Percentiles rank a stretch among this genome's conserved stretches.
phyloP scores from a whole-genome alignment of 371 early-diverging fungal species.

The Apophysomyces variabilis region DNA sequence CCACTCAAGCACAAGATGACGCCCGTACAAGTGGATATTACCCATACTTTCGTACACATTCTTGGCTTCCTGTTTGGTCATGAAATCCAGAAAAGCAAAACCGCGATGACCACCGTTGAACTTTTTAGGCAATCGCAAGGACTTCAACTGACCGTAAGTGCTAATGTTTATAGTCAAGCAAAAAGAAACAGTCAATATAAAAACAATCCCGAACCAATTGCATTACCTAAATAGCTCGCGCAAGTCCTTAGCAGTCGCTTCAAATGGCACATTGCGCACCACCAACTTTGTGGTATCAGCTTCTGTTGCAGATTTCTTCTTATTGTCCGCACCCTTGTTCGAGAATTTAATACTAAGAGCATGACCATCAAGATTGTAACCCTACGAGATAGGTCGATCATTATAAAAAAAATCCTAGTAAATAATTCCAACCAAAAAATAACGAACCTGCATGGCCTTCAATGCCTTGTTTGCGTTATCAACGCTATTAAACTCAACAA shows the following conservation, averaged over 20 bases:
- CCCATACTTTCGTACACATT: constrained; percentile 87
- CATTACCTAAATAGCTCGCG: constrained; percentile 83
- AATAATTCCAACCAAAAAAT: not conserved
- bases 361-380: constrained; percentile 84
- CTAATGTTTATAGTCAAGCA: constrained; percentile 35
- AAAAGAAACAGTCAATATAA: constrained; percentile 4
- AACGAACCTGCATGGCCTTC: constrained; percentile 74
- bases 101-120: constrained; percentile 96
- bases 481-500: constrained; percentile 85
- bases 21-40: constrained; percentile 98
- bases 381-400: constrained; percentile 37
- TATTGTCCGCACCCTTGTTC: constrained; percentile 51
- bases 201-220: not conserved
- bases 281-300: constrained; percentile 83
- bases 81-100: constrained; percentile 97
- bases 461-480: constrained; percentile 83
- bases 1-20: constrained; percentile 97
- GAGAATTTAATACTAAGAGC: constrained; percentile 87
- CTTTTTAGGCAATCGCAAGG: constrained; percentile 95
- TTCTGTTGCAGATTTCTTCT: constrained; percentile 36
- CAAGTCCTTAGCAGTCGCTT: constrained; percentile 96
- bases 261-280: constrained; percentile 98
- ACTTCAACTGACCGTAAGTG: constrained; percentile 92
- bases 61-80: constrained; percentile 92
- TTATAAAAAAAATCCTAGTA: not conserved